Percentiles rank a stretch among this genome's conserved stretches.
phyloP scores from a whole-genome alignment of 169 alveolate species.

The Eimeria tenella region DNA sequence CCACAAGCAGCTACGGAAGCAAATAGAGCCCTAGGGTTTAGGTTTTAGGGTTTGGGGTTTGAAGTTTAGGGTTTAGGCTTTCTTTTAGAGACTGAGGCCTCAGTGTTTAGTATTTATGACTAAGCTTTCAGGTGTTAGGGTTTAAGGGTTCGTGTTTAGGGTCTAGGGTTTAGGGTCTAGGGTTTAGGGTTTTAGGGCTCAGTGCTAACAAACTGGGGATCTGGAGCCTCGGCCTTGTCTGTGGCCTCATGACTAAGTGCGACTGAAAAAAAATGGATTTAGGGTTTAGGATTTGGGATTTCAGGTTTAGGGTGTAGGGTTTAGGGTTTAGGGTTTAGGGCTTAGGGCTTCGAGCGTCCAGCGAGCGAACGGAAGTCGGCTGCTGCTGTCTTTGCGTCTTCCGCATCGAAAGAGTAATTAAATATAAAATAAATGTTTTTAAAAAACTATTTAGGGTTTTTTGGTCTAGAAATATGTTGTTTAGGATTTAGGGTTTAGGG shows the following conservation, averaged over 20 bases:
- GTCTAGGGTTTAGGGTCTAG: background rate
- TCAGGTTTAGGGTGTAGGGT: no score
- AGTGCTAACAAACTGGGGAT: background rate
- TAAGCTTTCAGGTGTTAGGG: background rate
- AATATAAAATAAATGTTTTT: no score
- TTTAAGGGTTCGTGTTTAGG: background rate
- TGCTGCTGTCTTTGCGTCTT: conserved; percentile 15
- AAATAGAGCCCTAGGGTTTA: no score
- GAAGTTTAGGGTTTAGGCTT: background rate
- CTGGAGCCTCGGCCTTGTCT: background rate
- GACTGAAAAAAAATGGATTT: no score
- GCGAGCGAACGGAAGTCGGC: conserved; percentile 62
- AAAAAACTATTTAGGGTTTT: no score
- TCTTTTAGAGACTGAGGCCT: background rate
- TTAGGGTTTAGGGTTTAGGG: background rate
- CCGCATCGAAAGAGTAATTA: no score
- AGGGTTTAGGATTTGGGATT: no score
- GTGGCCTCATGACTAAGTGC: background rate
- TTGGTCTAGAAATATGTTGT: background rate
- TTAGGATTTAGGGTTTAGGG: background rate
- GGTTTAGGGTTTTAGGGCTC: background rate
- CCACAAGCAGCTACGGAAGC: no score
- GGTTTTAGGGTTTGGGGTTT: no score
- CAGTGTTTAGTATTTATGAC: background rate
- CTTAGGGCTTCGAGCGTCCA: background rate